Conservation (phyloP, 805 yeast genomes). For the Suhomyces prunicola region DNA sequence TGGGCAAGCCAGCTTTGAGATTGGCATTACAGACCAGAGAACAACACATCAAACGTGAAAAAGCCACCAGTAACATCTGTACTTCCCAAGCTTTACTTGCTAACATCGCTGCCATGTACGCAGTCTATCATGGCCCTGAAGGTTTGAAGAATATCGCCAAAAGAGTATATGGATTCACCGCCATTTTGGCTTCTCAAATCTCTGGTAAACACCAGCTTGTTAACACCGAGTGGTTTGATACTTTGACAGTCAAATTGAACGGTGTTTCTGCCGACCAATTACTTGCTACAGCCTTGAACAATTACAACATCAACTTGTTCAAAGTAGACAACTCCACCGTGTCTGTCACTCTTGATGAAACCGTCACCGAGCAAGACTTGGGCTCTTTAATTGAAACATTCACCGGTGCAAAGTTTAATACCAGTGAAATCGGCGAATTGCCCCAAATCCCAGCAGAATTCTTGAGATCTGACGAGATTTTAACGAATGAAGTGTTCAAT, state of each 20-base stretch:
- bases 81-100: conserved; percentile 97
- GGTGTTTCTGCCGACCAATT: conserved; percentile 54
- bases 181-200: conserved; percentile 64
- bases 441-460: conserved; percentile 51
- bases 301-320: conserved; percentile 73
- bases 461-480: conserved; percentile 55
- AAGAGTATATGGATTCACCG: conserved; percentile 72
- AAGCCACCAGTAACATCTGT: conserved; percentile 96
- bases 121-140: conserved; percentile 91
- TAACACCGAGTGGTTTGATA: conserved; percentile 79
- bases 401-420: conserved; percentile 34
- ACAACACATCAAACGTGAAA: conserved; percentile 96
- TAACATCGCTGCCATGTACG: conserved; percentile 92
- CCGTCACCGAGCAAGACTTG: conserved; percentile 65
- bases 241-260: conserved; percentile 62
- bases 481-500: conserved; percentile 78
- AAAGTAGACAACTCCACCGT: conserved; percentile 59
- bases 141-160: conserved; percentile 77
- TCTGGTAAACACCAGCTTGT: conserved; percentile 43
- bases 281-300: conserved; percentile 53
- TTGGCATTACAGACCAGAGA: conserved; percentile 97
- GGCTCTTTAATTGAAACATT: conserved; percentile 56
- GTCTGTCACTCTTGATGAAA: conserved; percentile 88
- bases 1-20: conserved; percentile 86
- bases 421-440: conserved; percentile 25